Conservation (phyloP, 192 early-diverging fungal species). For the Umbelopsis ramanniana region DNA sequence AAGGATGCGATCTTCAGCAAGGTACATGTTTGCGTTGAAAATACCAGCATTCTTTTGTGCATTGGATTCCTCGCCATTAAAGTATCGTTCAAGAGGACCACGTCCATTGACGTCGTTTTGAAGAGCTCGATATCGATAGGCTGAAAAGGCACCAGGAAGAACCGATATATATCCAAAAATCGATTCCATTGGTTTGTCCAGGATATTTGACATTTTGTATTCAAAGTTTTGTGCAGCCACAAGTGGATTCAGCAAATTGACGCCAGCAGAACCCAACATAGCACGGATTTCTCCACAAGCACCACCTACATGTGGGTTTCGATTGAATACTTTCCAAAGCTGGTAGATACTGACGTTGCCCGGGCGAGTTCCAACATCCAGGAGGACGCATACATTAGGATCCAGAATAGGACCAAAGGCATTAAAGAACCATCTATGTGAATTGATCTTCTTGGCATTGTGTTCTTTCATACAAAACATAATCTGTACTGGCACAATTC, state of each 20-base stretch:
- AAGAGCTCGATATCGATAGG: slow-evolving; percentile 70
- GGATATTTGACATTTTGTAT: slow-evolving; percentile 81
- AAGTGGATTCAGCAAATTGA: slow-evolving; percentile 70
- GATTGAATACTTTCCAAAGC: slow-evolving; percentile 67
- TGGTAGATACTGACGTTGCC: slow-evolving; percentile 56
- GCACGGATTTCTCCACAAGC: slow-evolving; percentile 82
- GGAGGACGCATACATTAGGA: slow-evolving; percentile 69
- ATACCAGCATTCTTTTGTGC: slow-evolving; percentile 45
- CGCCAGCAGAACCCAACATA: slow-evolving; percentile 51
- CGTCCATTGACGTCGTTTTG: slow-evolving; percentile 47
- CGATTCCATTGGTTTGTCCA: slow-evolving; percentile 77
- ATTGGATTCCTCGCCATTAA: slow-evolving; percentile 66
- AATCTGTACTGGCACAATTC: slow-evolving; percentile 68
- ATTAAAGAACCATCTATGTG: slow-evolving; percentile 80
- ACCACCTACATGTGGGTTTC: slow-evolving; percentile 69
- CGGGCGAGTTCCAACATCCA: slow-evolving; percentile 80
- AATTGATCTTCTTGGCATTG: slow-evolving; percentile 79
- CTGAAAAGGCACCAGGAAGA: slow-evolving; percentile 82
- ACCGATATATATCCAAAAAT: slow-evolving; percentile 82
- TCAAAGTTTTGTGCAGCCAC: slow-evolving; percentile 82
- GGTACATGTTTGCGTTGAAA: slow-evolving; percentile 60
- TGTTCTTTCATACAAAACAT: slow-evolving; percentile 85
- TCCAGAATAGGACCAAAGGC: slow-evolving; percentile 68
- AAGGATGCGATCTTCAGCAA: slow-evolving; percentile 83
- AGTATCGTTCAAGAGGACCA: slow-evolving; percentile 69